phyloP scores from a whole-genome alignment of 768 basidiomycete species.

The Tulasnella sp. region DNA sequence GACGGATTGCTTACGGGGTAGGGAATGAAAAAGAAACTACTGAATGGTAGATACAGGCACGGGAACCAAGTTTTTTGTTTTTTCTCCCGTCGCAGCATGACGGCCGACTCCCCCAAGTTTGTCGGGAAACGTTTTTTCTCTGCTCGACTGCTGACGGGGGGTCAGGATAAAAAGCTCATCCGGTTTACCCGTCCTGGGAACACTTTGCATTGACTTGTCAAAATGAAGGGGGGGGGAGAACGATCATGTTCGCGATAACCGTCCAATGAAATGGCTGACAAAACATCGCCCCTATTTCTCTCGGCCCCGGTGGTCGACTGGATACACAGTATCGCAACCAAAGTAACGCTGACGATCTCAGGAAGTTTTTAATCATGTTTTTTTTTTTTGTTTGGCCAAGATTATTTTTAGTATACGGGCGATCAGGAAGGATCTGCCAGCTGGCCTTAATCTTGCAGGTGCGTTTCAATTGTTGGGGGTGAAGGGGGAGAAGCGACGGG shows the following conservation, averaged over 20 bases:
- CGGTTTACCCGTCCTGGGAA: neutral
- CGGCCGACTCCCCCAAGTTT: no score
- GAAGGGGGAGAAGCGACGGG: no score
- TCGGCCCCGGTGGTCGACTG: neutral
- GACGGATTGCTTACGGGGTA: neutral
- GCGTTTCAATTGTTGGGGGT: neutral
- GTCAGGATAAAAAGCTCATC: neutral
- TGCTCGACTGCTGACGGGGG: no score
- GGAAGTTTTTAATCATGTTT: no score
- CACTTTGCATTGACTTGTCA: neutral
- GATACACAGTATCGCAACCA: neutral
- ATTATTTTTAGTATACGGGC: no score
- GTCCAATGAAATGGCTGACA: neutral
- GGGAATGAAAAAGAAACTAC: neutral
- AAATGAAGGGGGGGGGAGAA: neutral
- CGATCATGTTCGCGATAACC: neutral
- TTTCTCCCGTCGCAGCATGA: neutral
- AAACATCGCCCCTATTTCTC: neutral
- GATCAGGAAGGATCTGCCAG: no score
- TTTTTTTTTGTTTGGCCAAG: no score
- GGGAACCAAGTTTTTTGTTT: neutral
- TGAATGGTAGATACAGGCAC: neutral
- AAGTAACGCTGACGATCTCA: neutral
- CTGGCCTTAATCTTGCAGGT: no score
- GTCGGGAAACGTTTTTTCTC: neutral